Evolutionary conservation across 169 alveolate species (phyloP), one percentile per base, ranked within the genome.

Genomic region (Cryptosporidium bovis): DNA sequence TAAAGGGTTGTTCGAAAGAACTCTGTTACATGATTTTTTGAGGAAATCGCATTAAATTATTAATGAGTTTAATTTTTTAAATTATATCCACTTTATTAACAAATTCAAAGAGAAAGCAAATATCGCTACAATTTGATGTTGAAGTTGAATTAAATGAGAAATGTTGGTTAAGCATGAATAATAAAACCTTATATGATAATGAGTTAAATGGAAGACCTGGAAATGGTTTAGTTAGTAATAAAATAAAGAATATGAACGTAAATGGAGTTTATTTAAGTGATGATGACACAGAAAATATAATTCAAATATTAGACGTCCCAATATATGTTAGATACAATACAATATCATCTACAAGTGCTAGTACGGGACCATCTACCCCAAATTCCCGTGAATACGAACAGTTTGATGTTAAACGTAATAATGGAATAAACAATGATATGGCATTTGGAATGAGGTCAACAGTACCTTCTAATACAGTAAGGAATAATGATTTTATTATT

Each of bases 351-450:
- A 58, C 71, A 5, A 40, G 64, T 40, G 13, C 48, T 8, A 77
- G 87, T 53, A 77, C 87, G 13, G 87, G 77, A 13, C 71, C 87
- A 44, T 77, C 87, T 2, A 77, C 87, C 16, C 87, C 87, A 15
- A 77, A 77, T 46, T 77, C 87, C 18, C 69, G 87, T 46, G 87
- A 62, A 34, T 62, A 34, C 18, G 87, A 60, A 10, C 56, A 56
- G 27, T 33, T 44, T 46, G 83, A 69, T 13, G 44, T 29, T 15
- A 56, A 66, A 44, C 68, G 20, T 18, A 69, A 34, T 53, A 36
- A 20, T 53, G 56, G 24, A 18, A 53, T 53, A 20, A 62, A 33
- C 44, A 64, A 18, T 20, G 18, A 64, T 34, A 64, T 7, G 2
- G 15, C 40, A 18, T 16, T 5, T 44, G 82, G 58, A 34, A 2